These are phyloP conservation scores for Leptographium flavum DNA, from an alignment of 2,329 filamentous ascomycete genomes.

Conservation along the genomic window DNA sequence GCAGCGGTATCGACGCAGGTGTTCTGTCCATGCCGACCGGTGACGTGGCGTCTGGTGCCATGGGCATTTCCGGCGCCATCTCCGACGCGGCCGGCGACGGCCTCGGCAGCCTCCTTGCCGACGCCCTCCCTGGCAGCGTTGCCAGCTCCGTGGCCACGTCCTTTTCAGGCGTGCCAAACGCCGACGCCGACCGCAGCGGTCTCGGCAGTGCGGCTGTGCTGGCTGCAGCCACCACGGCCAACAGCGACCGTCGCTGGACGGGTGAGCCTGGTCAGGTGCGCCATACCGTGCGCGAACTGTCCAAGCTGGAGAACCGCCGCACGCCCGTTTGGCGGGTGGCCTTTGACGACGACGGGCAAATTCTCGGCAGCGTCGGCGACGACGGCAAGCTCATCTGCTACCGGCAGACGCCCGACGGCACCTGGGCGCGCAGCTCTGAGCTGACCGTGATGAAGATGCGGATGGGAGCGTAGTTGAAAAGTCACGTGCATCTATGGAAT, in stretches of 20 bases:
- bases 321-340: conserved; percentile 63
- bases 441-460: conserved; percentile 41
- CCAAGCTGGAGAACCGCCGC: conserved; percentile 51
- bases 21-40: neutral
- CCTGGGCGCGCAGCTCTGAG: conserved; percentile 47
- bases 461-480: conserved; percentile 33
- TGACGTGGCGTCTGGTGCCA: neutral
- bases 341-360: conserved; percentile 56
- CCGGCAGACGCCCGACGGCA: conserved; percentile 41
- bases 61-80: neutral
- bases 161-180: neutral
- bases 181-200: conserved; percentile 8
- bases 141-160: conserved; percentile 6
- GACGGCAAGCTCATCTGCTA: conserved; percentile 54
- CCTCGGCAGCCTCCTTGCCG: neutral
- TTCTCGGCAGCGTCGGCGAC: conserved; percentile 63
- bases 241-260: conserved; percentile 34
- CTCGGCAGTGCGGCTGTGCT: neutral
- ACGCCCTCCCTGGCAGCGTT: conserved; percentile 1
- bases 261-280: conserved; percentile 50
- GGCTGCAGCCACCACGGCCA: neutral
- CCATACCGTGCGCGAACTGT: conserved; percentile 49
- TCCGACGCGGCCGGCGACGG: neutral
- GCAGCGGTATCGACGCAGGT: neutral
- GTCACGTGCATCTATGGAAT: too few species aligned